Base-by-base conservation (phyloP, 2,329 filamentous ascomycete species). In the Penicillium verrucosum region DNA sequence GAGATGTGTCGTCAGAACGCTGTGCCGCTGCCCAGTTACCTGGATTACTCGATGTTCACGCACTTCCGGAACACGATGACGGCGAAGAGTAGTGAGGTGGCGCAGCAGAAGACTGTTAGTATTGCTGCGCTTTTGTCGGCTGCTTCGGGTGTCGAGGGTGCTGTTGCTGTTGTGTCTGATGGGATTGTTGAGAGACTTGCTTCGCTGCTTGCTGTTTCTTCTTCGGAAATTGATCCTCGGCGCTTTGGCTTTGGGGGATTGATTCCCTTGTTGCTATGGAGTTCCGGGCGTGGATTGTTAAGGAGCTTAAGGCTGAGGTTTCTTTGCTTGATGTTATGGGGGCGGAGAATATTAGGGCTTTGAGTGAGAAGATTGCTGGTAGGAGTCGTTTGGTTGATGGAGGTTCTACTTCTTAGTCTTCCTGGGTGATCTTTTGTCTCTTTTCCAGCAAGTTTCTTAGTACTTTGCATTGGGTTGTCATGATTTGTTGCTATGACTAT, bases 191-290 rank as follows among this genome's bases (percentile, higher is more conserved):
- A 58, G 36, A 55, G 60, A 14, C 56, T 65, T 25, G 52, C 63
- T 18, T 59, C 63, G 18, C 42, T 65, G 16, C 60, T 72, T 12
- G 66, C 62, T 10, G 63, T 68, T 21, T 60, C 68, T 1, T 48
- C 51, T 6, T 68, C 70, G 1, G 67, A 69, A 14, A 53, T 71
- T 12, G 63, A 70, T 45, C 45, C 51, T 9, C 64, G 65, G 29
- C 57, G 60, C 11, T 65, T 69, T 21, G 60, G 63, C 2, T 64
- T 63, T 32, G 62, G 63, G 18, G 60, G 11, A 69, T 71, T 40
- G 69, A 71, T 36, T 69, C 66, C 3, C 60, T 71, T 12, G 63
- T 71, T 21, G 66, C 68, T 5, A 68, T 71, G 63, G 69, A 70
- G 45, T 71, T 71, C 40, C 59, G 63, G 16, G 68, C 60, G 1